Percentiles rank a stretch among this genome's conserved stretches.
phyloP scores from a whole-genome alignment of 768 basidiomycete species.

The Rubroboletus pulcherrimus region DNA sequence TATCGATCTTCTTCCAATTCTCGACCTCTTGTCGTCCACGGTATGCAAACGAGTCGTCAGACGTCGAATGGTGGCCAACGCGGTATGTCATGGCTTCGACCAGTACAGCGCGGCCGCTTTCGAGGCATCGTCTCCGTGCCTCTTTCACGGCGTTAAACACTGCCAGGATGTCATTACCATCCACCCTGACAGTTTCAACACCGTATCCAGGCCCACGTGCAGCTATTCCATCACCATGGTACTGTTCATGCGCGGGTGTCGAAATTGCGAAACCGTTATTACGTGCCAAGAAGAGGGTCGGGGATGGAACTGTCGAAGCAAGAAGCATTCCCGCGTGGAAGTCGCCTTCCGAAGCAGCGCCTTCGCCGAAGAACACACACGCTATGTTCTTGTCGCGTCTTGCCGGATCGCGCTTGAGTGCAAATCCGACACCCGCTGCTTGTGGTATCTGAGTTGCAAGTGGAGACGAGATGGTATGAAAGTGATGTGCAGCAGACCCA shows the following conservation, averaged over 20 bases:
- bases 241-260: constrained; percentile 87
- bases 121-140: constrained; percentile 65
- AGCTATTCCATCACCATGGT: constrained; percentile 89
- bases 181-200: constrained; percentile 86
- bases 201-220: constrained; percentile 88
- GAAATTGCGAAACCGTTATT: constrained; percentile 96
- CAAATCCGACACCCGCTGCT: constrained; percentile 90
- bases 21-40: constrained; percentile 87
- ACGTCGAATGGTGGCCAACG: constrained; percentile 93
- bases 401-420: constrained; percentile 71
- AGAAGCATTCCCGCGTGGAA: constrained; percentile 89
- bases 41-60: constrained; percentile 95
- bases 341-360: constrained; percentile 91
- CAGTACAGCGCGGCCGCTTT: constrained; percentile 77
- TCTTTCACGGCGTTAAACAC: constrained; percentile 73
- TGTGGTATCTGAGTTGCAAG: constrained; percentile 94
- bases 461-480: constrained; percentile 92
- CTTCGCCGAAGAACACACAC: constrained; percentile 90
- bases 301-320: constrained; percentile 72
- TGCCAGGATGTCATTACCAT: constrained; percentile 90
- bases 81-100: constrained; percentile 92
- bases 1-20: constrained; percentile 86
- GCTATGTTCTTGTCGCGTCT: constrained; percentile 73
- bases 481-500: constrained; percentile 78
- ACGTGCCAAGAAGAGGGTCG: constrained; percentile 69